Base-by-base conservation (phyloP, 352 stramenopile genomes). In the Globisporangium radiosum region DNA sequence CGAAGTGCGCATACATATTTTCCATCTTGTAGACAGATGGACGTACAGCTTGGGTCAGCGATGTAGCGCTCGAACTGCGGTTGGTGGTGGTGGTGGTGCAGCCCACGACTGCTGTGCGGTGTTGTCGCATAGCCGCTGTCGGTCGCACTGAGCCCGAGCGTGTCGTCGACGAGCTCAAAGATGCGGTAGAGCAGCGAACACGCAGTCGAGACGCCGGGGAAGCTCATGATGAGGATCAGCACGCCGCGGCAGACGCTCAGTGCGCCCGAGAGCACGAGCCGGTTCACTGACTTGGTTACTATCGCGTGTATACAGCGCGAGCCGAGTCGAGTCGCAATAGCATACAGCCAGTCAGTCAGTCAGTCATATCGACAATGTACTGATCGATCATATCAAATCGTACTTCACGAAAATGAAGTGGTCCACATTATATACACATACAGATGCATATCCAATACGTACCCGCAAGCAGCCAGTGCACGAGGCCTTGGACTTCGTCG, bases 211-310 rank as follows among this genome's bases (percentile, higher is more conserved):
- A 93, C 75, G 47, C 81, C 83, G 10, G 83, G 80, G 33, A 93
- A 63, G 63, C 73, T 87, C 75, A 87, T 83, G 39, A 93, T 71
- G 39, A 93, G 57, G 63, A 88, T 82, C 67, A 85, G 88, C 55
- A 93, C 78, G 39, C 77, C 69, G 40, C 77, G 73, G 50, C 81
- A 93, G 45, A 86, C 61, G 51, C 79, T 63, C n/a, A 86, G 44
- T 4, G 83, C 76, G 17, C 69, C 67, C 6, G 65, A 64, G 7
- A 85, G 33, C 55, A 75, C 68, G 17, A 93, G 61, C 54, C 70
- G 69, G 52, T 82, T 88, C 60, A 93, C 64, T 39, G 72, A 89
- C 17, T 73, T 73, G 44, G 73, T 73, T 36, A 89, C 72, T 63
- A 25, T 25, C 25, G 25, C 25, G 25, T 25, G 25, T 25, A 25